Evolutionary conservation across 2,329 filamentous ascomycete genomes (phyloP).

Genomic region (Scolecobasidium constrictum): DNA sequence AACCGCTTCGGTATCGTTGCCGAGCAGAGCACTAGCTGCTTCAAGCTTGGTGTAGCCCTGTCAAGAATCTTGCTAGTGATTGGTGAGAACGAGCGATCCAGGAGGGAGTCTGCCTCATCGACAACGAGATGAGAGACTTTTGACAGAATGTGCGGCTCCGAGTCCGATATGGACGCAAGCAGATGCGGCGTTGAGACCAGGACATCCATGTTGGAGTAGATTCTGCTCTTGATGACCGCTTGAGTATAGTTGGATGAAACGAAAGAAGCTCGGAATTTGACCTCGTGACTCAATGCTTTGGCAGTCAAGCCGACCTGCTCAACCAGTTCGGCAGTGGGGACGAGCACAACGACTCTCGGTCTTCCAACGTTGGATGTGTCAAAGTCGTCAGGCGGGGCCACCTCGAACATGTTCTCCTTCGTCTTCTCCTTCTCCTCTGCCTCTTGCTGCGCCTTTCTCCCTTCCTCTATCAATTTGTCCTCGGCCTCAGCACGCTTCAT

Average conservation of each 20-base stretch:
- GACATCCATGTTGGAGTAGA: constrained; percentile 81
- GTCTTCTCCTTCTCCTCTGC: constrained; percentile 14
- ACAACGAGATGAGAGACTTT: constrained; percentile 80
- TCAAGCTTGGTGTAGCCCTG: constrained; percentile 65
- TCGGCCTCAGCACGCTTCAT: constrained; percentile 59
- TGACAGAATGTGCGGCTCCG: constrained; percentile 86
- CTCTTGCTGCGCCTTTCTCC: constrained; percentile 33
- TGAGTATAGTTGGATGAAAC: constrained; percentile 69
- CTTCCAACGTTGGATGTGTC: constrained; percentile 65
- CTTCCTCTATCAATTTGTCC: constrained; percentile 39
- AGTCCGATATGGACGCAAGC: constrained; percentile 75
- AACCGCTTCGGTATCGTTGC: constrained; percentile 88
- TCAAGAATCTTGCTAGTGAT: constrained; percentile 76
- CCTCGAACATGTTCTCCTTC: constrained; percentile 44
- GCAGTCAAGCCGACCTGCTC: constrained; percentile 72
- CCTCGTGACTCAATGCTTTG: constrained; percentile 71
- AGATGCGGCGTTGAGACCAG: constrained; percentile 83
- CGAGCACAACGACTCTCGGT: constrained; percentile 73
- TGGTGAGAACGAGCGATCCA: constrained; percentile 85
- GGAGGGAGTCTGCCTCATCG: constrained; percentile 91
- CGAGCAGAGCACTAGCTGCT: constrained; percentile 85
- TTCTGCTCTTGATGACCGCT: constrained; percentile 68
- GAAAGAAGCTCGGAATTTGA: constrained; percentile 77
- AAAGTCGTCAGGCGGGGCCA: constrained; percentile 45
- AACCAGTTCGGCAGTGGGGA: constrained; percentile 88